Conservation (phyloP, 352 stramenopile species). For the Phytopythium helicoides region DNA sequence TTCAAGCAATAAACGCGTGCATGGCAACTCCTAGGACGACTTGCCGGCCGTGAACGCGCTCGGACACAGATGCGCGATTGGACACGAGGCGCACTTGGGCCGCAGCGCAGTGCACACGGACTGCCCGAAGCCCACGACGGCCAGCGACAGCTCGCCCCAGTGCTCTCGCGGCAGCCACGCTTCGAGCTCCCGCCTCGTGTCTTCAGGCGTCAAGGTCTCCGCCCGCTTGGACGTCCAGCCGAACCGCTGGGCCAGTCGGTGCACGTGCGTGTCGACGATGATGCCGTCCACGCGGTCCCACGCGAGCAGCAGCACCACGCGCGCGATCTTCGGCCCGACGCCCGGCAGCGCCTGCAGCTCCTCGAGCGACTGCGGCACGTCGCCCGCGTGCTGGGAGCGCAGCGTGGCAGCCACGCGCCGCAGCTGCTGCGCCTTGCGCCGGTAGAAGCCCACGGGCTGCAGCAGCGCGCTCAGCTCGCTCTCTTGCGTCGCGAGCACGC, state of each 20-base stretch:
- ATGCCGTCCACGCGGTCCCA: conserved; percentile 65
- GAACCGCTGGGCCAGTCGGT: conserved; percentile 63
- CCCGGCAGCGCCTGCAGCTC: conserved; percentile 53
- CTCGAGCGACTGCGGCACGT: conserved; percentile 47
- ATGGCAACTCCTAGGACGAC: neutral
- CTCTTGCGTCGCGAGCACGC: conserved; percentile 27
- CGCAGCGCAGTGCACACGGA: conserved; percentile 49
- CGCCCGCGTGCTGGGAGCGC: conserved; percentile 24
- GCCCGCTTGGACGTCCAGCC: conserved; percentile 43
- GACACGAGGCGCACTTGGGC: conserved; percentile 57
- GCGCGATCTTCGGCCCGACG: conserved; percentile 73
- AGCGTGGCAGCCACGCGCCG: conserved; percentile 48
- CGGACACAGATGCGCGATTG: conserved; percentile 47
- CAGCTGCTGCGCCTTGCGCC: conserved; percentile 67
- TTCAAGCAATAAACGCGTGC: neutral
- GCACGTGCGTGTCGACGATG: conserved; percentile 80
- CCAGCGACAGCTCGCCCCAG: conserved; percentile 58
- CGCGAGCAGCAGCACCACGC: conserved; percentile 57
- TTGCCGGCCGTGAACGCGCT: conserved; percentile 35
- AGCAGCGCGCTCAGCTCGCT: conserved; percentile 44
- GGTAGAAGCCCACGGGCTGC: conserved; percentile 72
- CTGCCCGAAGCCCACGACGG: conserved; percentile 78
- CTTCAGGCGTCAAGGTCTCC: conserved; percentile 25
- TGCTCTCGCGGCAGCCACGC: conserved; percentile 58
- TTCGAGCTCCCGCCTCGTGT: conserved; percentile 53